Evolutionary conservation across 495 filamentous ascomycete species (phyloP).

Genomic region (Penicillium egyptiacum): DNA sequence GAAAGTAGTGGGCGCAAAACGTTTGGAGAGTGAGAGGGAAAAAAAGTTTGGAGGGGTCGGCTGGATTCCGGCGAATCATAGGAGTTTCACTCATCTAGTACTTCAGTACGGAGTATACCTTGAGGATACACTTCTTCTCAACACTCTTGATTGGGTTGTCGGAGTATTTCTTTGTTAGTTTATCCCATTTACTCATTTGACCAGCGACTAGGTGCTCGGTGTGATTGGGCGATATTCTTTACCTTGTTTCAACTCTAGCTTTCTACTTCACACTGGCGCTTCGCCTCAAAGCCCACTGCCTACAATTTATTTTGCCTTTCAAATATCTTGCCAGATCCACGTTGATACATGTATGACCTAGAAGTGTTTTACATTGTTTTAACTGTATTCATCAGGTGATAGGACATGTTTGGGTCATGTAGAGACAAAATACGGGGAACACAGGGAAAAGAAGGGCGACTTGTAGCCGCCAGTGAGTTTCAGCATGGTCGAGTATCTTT

Average conservation of each 20-base stretch:
- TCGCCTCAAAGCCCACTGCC: background rate
- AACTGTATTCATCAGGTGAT: background rate
- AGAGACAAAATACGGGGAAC: background rate
- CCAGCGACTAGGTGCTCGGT: slow-evolving; percentile 8
- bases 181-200: background rate
- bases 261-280: background rate
- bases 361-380: background rate
- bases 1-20: background rate
- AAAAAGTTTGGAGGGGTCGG: slow-evolving; percentile 15
- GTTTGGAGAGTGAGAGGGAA: slow-evolving; percentile 2
- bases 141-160: background rate
- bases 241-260: slow-evolving; percentile 8
- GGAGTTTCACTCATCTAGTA: background rate
- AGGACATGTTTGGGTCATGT: too few relatives aligned
- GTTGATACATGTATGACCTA: background rate
- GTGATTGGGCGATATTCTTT: slow-evolving; percentile 21
- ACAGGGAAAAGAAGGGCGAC: background rate
- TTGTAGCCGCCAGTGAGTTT: slow-evolving; percentile 16
- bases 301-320: background rate
- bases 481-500: slow-evolving; percentile 5
- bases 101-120: background rate
- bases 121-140: background rate
- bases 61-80: slow-evolving; percentile 7
- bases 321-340: background rate
- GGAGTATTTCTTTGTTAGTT: background rate